phyloP scores from a whole-genome alignment of 1,139 yeast species.

The Pichia sp. region DNA sequence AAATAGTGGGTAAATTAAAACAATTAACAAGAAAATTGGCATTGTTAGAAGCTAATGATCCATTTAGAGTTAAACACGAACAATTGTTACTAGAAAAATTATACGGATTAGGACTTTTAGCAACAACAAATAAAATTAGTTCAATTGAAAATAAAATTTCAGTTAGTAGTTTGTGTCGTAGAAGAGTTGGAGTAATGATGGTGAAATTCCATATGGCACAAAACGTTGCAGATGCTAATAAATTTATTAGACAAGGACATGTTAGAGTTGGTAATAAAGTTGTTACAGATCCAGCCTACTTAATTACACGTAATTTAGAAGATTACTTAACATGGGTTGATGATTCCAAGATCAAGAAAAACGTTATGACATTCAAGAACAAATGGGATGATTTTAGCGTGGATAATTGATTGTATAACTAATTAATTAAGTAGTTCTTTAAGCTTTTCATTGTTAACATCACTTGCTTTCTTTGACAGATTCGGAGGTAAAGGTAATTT shows the following conservation, averaged over 20 bases:
- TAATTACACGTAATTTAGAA: conserved; percentile 88
- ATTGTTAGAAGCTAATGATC: conserved; percentile 77
- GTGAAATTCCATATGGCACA: conserved; percentile 93
- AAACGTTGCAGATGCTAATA: conserved; percentile 79
- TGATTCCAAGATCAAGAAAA: conserved; percentile 84
- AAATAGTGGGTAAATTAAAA: conserved; percentile 83
- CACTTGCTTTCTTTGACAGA: conserved; percentile 57
- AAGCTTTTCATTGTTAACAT: conserved; percentile 46
- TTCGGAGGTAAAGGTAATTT: conserved; percentile 52
- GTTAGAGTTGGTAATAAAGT: conserved; percentile 96
- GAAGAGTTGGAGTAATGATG: conserved; percentile 94
- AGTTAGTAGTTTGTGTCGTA: conserved; percentile 85
- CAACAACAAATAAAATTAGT: conserved; percentile 84
- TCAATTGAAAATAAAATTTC: conserved; percentile 87
- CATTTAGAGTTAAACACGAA: conserved; percentile 81
- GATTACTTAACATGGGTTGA: conserved; percentile 98
- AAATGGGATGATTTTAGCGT: conserved; percentile 69
- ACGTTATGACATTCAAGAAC: conserved; percentile 83
- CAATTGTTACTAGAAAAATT: conserved; percentile 79
- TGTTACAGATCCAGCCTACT: conserved; percentile 90
- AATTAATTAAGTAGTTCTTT: conserved; percentile 23
- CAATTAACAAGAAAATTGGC: conserved; percentile 83
- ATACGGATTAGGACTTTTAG: conserved; percentile 77
- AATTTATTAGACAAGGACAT: conserved; percentile 93
- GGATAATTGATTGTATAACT: not conserved